Percentiles rank a stretch among this genome's conserved stretches.
Evolutionary conservation across 306 rosid genomes (phyloP).

Genomic region (Inga leiocalycina): DNA sequence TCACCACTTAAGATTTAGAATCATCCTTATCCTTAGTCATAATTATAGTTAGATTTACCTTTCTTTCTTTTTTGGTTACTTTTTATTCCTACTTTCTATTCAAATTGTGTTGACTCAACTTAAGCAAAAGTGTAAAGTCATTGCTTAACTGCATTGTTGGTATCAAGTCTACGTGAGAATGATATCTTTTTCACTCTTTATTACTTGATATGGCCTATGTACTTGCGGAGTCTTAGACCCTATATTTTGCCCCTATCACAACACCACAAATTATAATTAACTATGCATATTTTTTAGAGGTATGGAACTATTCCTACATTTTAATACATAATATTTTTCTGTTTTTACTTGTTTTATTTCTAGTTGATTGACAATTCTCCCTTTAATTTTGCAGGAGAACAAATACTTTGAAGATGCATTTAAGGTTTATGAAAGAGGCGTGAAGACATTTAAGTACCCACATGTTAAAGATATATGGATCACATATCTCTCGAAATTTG

Average conservation of each 20-base stretch:
- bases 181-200: no score
- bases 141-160: no score
- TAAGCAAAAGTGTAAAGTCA: no score
- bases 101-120: no score
- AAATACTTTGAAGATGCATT: slow-evolving; percentile 95
- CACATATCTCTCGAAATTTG: slow-evolving; percentile 86
- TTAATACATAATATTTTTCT: not conserved
- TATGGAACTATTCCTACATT: slow-evolving; percentile 38
- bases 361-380: slow-evolving; percentile 27
- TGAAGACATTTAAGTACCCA: slow-evolving; percentile 89
- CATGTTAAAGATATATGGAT: slow-evolving; percentile 96
- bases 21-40: no score
- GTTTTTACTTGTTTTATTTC: slow-evolving; percentile 27
- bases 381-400: slow-evolving; percentile 65
- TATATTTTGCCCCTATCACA: slow-evolving; percentile 42
- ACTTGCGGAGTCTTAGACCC: not conserved
- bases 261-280: slow-evolving; percentile 88
- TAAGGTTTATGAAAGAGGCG: slow-evolving; percentile 96
- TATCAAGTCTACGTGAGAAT: no score
- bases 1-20: no score
- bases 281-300: slow-evolving; percentile 87
- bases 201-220: no score
- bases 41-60: no score
- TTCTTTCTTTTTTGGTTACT: no score
- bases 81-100: no score